Percentiles rank a stretch among this genome's conserved stretches.
phyloP scores from a whole-genome alignment of 1,139 yeast genomes.

The Pneumocystis canis region DNA sequence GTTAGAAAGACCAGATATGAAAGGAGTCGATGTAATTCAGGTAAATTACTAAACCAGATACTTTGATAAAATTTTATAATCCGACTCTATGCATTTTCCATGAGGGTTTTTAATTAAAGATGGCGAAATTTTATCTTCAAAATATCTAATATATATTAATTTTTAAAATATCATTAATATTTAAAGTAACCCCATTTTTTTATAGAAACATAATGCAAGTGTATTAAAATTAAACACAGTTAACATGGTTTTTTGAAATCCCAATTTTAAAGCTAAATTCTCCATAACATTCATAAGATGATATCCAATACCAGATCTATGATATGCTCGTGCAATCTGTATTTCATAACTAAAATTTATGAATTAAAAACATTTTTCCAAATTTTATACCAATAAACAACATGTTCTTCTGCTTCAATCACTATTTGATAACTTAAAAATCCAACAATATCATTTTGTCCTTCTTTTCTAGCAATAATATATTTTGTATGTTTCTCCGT shows the following conservation, averaged over 20 bases:
- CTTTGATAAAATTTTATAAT: conserved; percentile 15
- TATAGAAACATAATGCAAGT: conserved; percentile 15
- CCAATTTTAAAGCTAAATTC: conserved; percentile 3
- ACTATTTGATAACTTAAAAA: background rate
- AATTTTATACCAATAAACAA: conserved; percentile 12
- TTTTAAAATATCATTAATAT: background rate
- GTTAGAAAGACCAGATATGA: conserved; percentile 18
- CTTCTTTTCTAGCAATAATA: background rate
- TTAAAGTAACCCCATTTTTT: conserved; percentile 4
- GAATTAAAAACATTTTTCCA: background rate
- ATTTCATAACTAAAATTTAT: conserved; percentile 14
- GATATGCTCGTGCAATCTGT: conserved; percentile 9
- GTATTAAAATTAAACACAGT: conserved; percentile 16
- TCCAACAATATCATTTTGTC: background rate
- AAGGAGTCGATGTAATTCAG: background rate
- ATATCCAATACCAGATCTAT: conserved; percentile 13
- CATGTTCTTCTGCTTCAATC: conserved; percentile 13
- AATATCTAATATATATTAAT: conserved; percentile 6
- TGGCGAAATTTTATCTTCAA: conserved; percentile 14
- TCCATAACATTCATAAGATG: conserved; percentile 12
- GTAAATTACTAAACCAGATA: background rate
- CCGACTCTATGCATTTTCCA: conserved; percentile 11
- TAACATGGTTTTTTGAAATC: conserved; percentile 13
- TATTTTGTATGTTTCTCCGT: background rate
- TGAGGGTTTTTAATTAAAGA: conserved; percentile 9